Conservation (phyloP, 2,329 filamentous ascomycete species). For the Amylocarpus encephaloides region DNA sequence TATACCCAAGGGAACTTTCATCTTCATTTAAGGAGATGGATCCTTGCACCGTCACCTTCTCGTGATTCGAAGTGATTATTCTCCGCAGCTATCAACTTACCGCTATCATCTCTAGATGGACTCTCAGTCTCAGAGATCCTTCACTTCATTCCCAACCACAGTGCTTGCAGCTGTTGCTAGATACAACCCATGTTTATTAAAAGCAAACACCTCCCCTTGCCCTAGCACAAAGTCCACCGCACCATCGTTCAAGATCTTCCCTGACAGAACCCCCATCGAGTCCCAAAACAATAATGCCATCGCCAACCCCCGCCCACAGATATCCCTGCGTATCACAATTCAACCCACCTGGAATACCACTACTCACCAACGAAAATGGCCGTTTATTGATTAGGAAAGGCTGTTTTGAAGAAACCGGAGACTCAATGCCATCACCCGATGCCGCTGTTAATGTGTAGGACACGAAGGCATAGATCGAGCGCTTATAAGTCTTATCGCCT, state of each 20-base stretch:
- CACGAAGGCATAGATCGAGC: conserved; percentile 26
- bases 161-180: background rate
- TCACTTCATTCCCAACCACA: background rate
- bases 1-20: no score
- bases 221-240: background rate
- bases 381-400: conserved; percentile 14
- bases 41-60: no score
- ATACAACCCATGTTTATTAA: background rate
- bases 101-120: no score
- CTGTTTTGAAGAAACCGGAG: background rate
- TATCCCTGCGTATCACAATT: conserved; percentile 46
- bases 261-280: conserved; percentile 41
- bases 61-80: no score
- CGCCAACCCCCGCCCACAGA: conserved; percentile 47
- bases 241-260: conserved; percentile 43
- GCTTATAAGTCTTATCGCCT: conserved; percentile 35
- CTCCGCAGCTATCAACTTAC: no score
- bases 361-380: conserved; percentile 48
- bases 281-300: conserved; percentile 51
- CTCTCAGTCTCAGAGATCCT: no score
- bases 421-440: no score
- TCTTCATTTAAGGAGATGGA: no score
- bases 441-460: background rate
- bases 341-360: conserved; percentile 52
- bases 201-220: background rate